phyloP scores from a whole-genome alignment of 2,329 filamentous ascomycete species.

The Aspergillus hiratsukae region DNA sequence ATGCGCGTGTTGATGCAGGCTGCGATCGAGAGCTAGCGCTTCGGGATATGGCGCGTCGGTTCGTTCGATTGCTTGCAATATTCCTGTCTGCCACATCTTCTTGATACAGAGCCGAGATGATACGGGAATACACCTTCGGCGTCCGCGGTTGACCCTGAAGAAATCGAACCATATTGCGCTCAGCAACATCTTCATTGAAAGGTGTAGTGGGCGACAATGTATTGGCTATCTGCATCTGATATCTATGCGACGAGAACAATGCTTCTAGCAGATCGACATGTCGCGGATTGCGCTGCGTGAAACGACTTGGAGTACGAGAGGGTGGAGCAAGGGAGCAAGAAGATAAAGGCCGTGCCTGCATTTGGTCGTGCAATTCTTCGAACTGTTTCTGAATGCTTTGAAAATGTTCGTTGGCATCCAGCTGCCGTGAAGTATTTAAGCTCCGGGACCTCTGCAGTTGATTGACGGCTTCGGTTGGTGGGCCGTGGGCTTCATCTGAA shows the following conservation, averaged over 20 bases:
- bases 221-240: conserved; percentile 19
- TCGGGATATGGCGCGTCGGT: conserved; percentile 18
- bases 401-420: conserved; percentile 29
- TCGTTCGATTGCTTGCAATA: conserved; percentile 24
- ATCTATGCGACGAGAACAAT: conserved; percentile 30
- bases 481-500: conserved; percentile 3
- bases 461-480: neutral
- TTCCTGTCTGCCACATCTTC: conserved; percentile 42
- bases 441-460: conserved; percentile 10
- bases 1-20: neutral
- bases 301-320: conserved; percentile 19
- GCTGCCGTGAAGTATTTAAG: conserved; percentile 13
- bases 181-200: conserved; percentile 43
- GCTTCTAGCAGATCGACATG: conserved; percentile 41
- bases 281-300: conserved; percentile 21
- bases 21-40: conserved; percentile 16
- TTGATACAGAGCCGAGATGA: conserved; percentile 35
- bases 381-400: conserved; percentile 38
- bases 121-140: conserved; percentile 25
- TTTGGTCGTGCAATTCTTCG: conserved; percentile 34
- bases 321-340: conserved; percentile 22
- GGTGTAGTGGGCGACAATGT: conserved; percentile 29
- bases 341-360: conserved; percentile 27
- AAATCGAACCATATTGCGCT: conserved; percentile 38
- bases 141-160: conserved; percentile 24